Base-by-base conservation (phyloP, 2,329 filamentous ascomycete genomes). In the Penicillium concentricum region DNA sequence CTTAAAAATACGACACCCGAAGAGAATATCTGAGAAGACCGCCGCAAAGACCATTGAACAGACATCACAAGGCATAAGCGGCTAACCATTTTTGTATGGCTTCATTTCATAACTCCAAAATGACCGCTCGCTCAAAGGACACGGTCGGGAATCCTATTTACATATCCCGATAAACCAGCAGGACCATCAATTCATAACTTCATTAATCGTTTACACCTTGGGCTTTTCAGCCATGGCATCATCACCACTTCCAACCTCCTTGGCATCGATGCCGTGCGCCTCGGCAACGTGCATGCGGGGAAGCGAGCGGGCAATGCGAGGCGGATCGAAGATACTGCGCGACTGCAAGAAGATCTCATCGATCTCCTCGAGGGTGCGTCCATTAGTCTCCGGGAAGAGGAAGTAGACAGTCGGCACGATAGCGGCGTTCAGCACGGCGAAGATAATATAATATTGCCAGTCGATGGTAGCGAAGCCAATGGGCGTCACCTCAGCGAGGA, bases 311-410 rank as follows among this genome's bases (percentile, higher is more conserved):
- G 70, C 69, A 39, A 72, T 51, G 5, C 58, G 54, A 0, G 64
- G 64, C 28, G 68, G 66, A 41, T 72, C 63, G 34, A 70, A 64
- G 20, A 71, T 63, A 39, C 42, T 67, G 39, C 65, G 74, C 0
- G 69, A 63, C 52, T 67, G 69, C 24, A 68, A 56, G 57, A 75
- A 75, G n/a, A 76, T 73, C 49, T 72, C 69, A 58, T 76, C 72
- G 15, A 76, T 73, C 52, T 76, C 74, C 57, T 77, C 74, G 12
- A 76, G 60, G 0, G 73, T 68, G 7, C 70, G 68, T 1, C 73
- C 74, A 34, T 73, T 73, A 13, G 73, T 76, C 60, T 77, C 74
- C 0, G 74, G 74, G 57, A 74, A 76, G 61, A 72, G 73, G 46
- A 75, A 70, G 54, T 74, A 77, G 6, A 78, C 70, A 1, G 53